Evolutionary conservation across 2,329 filamentous ascomycete genomes (phyloP), one percentile per base, ranked within the genome.

Genomic region (Sporothrix schenckii): DNA sequence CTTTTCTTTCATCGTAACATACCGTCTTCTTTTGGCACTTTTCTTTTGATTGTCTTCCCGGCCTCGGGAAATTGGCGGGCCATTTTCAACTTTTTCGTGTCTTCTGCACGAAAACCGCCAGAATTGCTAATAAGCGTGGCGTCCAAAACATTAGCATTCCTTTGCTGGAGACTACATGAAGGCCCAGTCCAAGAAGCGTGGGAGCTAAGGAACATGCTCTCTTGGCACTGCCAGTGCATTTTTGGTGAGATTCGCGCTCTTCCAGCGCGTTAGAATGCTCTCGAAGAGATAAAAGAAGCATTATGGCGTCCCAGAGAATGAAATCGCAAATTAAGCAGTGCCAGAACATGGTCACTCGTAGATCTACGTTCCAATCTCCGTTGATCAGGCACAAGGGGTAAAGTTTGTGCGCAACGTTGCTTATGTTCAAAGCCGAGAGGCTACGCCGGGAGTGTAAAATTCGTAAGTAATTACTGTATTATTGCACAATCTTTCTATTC

Each of bases 291-390:
- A 4, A 39, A 66, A n/a, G 21, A 66, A 66, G 61, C 44, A 44
- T 50, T 66, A 24, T 27, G 21, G 24, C 16, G 24, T 65, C 34
- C 61, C 44, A 65, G 16, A 24, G 34, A 47, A 63, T 5, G 14
- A 47, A 11, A 19, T 13, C 56, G 16, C 56, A 54, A 30, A 54
- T 30, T 30, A 34, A 34, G 61, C 61, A 34, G 44, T 21, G 30
- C 52, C 16, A 41, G 30, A 65, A 30, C 34, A 50, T 65, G 63
- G 47, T 9, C n/a, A 39, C 30, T 56, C 41, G 53, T 58, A 41
- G 56, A 53, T 53, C 68, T 27, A 67, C 44, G 47, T 56, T 65
- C 58, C 69, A 69, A 69, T 69, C 66, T 71, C 66, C 49, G 69
- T 54, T 63, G 54, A 68, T 66, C 66, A 71, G 66, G 58, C 69